Conservation (phyloP, 148 eudicot species). For the Rhododendron ovatum region DNA sequence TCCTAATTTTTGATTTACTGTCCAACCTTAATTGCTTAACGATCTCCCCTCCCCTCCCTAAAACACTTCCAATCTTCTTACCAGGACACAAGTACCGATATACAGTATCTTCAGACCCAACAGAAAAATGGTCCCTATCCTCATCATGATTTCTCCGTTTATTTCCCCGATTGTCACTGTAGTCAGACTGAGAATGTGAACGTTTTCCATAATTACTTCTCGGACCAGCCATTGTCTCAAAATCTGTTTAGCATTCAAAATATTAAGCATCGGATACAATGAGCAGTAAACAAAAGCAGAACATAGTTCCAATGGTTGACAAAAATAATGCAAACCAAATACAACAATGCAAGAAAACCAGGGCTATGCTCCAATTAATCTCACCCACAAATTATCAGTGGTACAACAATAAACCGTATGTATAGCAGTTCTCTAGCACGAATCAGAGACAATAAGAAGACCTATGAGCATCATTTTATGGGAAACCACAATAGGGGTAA, state of each 20-base stretch:
- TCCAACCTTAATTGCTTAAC: constrained; percentile 80
- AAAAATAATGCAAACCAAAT: neutral
- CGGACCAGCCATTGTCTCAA: constrained; percentile 75
- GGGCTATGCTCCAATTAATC: neutral
- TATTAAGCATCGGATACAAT: neutral
- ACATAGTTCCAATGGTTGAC: neutral
- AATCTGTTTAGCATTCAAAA: constrained; percentile 7
- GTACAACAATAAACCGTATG: neutral
- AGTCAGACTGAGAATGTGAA: constrained; percentile 55
- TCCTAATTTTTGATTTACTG: constrained; percentile 78
- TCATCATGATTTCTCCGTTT: constrained; percentile 67
- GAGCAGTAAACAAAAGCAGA: neutral
- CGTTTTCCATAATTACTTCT: constrained; percentile 76
- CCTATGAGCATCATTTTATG: neutral
- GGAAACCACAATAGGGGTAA: neutral
- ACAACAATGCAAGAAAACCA: neutral
- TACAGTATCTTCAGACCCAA: constrained; percentile 81
- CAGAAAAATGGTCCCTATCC: constrained; percentile 57
- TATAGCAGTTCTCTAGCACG: neutral
- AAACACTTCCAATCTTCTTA: constrained; percentile 86
- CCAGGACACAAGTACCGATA: constrained; percentile 90
- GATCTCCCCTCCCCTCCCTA: constrained; percentile 98
- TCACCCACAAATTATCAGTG: neutral
- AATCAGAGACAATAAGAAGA: neutral
- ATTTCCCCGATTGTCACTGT: constrained; percentile 62